Conservation (phyloP, 345 rosid genomes). For the Turritis glabra region DNA sequence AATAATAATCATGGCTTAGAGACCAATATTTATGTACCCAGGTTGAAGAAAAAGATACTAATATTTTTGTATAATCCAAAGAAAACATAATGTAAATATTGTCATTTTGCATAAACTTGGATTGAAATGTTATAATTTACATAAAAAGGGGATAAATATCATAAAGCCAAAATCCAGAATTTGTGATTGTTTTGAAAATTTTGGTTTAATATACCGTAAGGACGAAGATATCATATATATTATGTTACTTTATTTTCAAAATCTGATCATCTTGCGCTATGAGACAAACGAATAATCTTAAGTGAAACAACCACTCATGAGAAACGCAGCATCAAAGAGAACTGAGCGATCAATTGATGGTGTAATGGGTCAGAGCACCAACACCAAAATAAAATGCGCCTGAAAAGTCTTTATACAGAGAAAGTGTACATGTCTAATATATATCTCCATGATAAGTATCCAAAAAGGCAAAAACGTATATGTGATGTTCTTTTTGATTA, state of each 20-base stretch:
- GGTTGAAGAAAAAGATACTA: not conserved
- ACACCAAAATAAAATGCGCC: not conserved
- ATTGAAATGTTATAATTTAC: no score
- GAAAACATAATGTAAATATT: not conserved
- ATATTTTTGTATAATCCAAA: not conserved
- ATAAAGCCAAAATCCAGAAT: not conserved
- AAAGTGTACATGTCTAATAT: not conserved
- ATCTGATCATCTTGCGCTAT: not conserved
- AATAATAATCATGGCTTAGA: not conserved
- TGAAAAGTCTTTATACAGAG: not conserved
- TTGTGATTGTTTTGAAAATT: not conserved
- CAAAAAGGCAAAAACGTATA: not conserved
- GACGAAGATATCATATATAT: not conserved
- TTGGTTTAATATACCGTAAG: not conserved
- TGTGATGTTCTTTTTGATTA: not conserved
- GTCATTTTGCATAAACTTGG: not conserved
- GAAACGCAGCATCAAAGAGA: not conserved
- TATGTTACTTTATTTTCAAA: not conserved
- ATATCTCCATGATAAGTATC: not conserved
- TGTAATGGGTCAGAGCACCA: slow-evolving; percentile 2
- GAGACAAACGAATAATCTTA: slow-evolving; percentile 1
- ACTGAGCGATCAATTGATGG: slow-evolving; percentile 14
- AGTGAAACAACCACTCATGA: not conserved
- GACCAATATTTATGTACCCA: not conserved
- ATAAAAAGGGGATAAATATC: no score